Evolutionary conservation across 345 rosid genomes (phyloP), one percentile per base, ranked within the genome.

Genomic region (Sonneratia alba): DNA sequence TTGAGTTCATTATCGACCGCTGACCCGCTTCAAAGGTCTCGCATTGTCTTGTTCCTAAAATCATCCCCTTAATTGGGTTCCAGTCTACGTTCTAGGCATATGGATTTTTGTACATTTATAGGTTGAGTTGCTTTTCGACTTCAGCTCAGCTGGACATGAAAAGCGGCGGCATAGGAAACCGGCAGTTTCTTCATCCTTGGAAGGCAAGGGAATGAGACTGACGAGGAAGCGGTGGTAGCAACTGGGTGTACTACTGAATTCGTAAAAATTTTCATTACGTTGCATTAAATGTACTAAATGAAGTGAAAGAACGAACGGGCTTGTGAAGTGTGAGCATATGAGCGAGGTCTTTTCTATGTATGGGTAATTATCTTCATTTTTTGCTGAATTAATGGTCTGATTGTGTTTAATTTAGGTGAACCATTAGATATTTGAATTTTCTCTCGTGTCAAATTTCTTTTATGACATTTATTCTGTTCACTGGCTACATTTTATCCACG

Each of bases 261-360:
- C n/a, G 7, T 56, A 1, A 6, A 22, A 56, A 22, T 7, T 56
- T 18, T 22, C 27, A 2, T 56, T 56, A 27, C 9, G 21, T 21
- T 19, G 66, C 87, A 89, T 95, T 73, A 89, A 83, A 36, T 95
- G 97, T 66, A 74, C 82, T 73, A 81, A 81, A 14, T 95, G 97
- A 66, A 94, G 93, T 47, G 97, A 80, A 80, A 89, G 93, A 72
- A 85, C 94, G 8, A 79, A 87, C 47, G 87, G 96, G 84, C 92
- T 90, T 66, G 85, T 90, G 67, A 95, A 85, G 82, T 87, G 87
- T 72, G 87, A 70, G 97, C 97, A 27, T 88, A 88, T 80, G 97
- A 95, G 75, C 81, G 83, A 3, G 99, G 99, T 40, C 86, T 88
- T 75, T 90, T 92, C 55, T 92, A 77, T 78, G 92, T 89, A 4